These are phyloP conservation scores for Trichoderma gracile DNA, from an alignment of 2,329 filamentous ascomycete species.

Conservation along the genomic window DNA sequence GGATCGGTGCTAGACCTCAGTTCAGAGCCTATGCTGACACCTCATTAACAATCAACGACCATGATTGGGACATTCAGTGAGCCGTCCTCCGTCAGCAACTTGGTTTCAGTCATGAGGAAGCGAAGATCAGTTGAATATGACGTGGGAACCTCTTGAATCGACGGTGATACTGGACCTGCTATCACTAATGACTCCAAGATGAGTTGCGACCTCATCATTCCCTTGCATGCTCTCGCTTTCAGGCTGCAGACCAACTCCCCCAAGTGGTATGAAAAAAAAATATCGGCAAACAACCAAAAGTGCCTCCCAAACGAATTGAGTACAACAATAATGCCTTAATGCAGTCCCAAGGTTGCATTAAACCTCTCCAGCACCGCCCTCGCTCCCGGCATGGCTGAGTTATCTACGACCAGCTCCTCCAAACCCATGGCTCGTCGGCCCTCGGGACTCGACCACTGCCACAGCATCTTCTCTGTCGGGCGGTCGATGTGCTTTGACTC, in stretches of 20 bases:
- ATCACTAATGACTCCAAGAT: background rate
- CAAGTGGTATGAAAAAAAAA: background rate
- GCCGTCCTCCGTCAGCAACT: too few relatives aligned
- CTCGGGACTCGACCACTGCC: constrained; percentile 34
- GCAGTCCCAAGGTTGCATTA: constrained; percentile 46
- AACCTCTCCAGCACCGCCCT: constrained; percentile 42
- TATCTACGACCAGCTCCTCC: constrained; percentile 38
- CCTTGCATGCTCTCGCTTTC: background rate
- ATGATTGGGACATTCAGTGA: background rate
- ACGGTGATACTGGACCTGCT: background rate
- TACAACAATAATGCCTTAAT: constrained; percentile 35
- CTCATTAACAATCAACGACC: background rate
- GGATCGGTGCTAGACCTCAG: background rate
- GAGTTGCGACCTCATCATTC: background rate
- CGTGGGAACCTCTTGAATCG: background rate
- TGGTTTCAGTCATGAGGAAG: background rate
- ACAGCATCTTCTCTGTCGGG: constrained; percentile 44
- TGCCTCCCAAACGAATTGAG: background rate
- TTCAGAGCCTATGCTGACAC: background rate
- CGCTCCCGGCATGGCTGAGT: constrained; percentile 39
- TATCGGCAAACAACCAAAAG: background rate
- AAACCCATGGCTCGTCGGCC: constrained; percentile 51
- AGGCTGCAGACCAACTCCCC: background rate
- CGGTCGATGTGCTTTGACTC: constrained; percentile 58
- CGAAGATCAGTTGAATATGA: background rate